These are phyloP conservation scores for Jatropha multifida DNA, from an alignment of 441 rosid genomes.

Conservation along the genomic window DNA sequence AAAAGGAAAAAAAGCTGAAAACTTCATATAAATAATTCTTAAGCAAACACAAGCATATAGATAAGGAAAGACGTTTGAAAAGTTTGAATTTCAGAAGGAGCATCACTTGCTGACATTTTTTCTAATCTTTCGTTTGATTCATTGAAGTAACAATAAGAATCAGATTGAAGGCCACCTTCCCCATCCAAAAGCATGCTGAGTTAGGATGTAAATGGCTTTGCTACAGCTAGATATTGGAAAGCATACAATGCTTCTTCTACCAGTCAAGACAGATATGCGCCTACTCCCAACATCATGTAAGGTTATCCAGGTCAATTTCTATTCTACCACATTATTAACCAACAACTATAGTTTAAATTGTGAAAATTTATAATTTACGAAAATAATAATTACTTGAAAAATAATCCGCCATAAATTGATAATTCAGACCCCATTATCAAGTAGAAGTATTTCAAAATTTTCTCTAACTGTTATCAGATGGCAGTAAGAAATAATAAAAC, in stretches of 20 bases:
- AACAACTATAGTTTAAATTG: neutral
- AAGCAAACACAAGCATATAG: neutral
- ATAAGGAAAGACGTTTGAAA: neutral
- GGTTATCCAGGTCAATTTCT: neutral
- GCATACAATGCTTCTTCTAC: neutral
- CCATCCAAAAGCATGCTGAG: neutral
- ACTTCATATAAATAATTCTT: no score
- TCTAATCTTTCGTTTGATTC: neutral
- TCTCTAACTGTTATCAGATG: neutral
- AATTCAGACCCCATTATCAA: neutral
- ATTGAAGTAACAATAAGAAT: neutral
- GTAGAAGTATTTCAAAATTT: neutral
- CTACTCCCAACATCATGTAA: neutral
- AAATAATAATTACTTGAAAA: neutral
- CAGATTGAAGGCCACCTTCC: neutral
- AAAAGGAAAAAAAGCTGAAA: no score
- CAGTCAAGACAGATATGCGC: neutral
- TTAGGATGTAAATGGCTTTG: neutral
- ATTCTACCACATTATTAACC: neutral
- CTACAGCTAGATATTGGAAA: slow-evolving; percentile 1
- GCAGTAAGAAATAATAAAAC: neutral
- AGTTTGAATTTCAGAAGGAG: neutral
- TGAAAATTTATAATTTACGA: neutral
- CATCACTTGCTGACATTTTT: neutral
- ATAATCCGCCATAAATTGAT: neutral